Base-by-base conservation (phyloP, 805 yeast genomes). In the Candida ovalis region DNA sequence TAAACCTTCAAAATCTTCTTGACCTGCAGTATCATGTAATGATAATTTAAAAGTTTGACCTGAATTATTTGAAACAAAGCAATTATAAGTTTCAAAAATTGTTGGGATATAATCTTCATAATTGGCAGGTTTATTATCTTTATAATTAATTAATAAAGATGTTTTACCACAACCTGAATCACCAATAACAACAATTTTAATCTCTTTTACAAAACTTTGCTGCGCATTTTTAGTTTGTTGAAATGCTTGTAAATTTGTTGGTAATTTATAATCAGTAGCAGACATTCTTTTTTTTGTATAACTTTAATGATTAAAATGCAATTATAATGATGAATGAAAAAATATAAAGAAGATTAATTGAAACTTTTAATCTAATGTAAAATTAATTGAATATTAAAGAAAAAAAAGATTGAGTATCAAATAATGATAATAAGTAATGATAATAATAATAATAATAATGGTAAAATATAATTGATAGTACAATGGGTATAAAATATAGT, bases 141-240 rank as follows among this genome's bases (percentile, higher is more conserved):
- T 77, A 62, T 84, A 89, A 18, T 87, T 67, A 30, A 55, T 53
- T 27, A 60, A 46, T 56, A 88, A 65, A 58, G 91, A 85, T 0
- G 96, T 89, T 64, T 88, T 88, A n/a, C 96, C 96, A 62, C 94
- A 84, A 17, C 88, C 91, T 58, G 92, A 90, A 64, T 88, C 96
- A 7, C 96, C 96, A 9, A 89, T 94, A 24, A 86, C 86, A 12
- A 88, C 95, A 18, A 60, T 47, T 43, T 60, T 60, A 43, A 60
- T 49, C 30, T 55, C 55, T 40, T 52, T 45, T 17, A 45, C 44
- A 12, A 37, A 35, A 17, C 30, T 32, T 38, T 40, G 47, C 12
- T 40, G 23, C 27, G 38, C 39, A 10, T 8, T 25, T 15, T 42
- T 44, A 4, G 27, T 47, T 32, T 49, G 55, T 41, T 46, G 40